phyloP scores from a whole-genome alignment of 805 yeast genomes.

The Candida vaughaniae region DNA sequence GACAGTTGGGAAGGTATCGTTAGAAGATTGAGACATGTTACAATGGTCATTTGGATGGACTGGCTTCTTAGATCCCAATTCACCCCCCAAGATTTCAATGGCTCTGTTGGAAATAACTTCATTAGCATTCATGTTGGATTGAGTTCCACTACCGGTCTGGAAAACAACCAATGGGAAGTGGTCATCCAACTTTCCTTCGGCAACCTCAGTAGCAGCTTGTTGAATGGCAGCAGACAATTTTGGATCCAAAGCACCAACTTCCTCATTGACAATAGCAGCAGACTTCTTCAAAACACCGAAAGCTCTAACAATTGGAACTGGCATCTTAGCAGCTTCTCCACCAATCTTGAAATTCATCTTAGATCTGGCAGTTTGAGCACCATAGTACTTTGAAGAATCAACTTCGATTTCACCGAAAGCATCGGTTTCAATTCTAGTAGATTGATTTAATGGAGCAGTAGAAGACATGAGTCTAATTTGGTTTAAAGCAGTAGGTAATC shows the following conservation, averaged over 20 bases:
- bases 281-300: constrained; percentile 94
- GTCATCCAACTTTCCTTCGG: constrained; percentile 85
- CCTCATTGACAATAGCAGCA: constrained; percentile 86
- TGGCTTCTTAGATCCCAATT: constrained; percentile 85
- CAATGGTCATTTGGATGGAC: constrained; percentile 99
- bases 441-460: constrained; percentile 21
- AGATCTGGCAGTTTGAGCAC: constrained; percentile 97
- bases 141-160: constrained; percentile 99
- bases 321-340: constrained; percentile 86
- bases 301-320: constrained; percentile 85
- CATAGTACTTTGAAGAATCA: constrained; percentile 86
- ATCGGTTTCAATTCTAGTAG: constrained; percentile 78
- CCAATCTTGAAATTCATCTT: constrained; percentile 94
- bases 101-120: constrained; percentile 99
- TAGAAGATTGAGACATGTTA: constrained; percentile 97
- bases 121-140: constrained; percentile 98
- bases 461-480: constrained; percentile 29
- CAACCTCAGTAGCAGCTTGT: constrained; percentile 93
- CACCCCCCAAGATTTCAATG: constrained; percentile 92
- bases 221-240: constrained; percentile 81
- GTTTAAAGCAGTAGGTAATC: neutral
- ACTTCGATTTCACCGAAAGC: constrained; percentile 98
- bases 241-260: constrained; percentile 78
- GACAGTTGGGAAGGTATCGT: constrained; percentile 98
- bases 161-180: constrained; percentile 98